These are phyloP conservation scores for Metarhizium guizhouense DNA, from an alignment of 2,329 filamentous ascomycete species.

Conservation along the genomic window DNA sequence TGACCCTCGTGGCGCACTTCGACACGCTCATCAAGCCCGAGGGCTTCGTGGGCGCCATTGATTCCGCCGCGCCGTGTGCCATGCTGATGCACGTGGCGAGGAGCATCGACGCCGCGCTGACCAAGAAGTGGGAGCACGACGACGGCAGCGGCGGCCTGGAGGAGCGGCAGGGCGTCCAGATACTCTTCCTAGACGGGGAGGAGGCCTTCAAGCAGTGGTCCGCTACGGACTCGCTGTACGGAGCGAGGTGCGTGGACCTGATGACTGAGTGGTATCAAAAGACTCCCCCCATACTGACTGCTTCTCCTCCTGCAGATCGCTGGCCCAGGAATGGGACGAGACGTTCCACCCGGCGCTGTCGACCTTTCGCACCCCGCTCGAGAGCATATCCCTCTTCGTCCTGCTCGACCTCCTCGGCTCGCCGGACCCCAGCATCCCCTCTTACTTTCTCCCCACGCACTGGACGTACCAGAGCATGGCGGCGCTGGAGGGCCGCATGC, in stretches of 20 bases:
- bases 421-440: constrained; percentile 61
- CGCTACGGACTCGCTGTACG: constrained; percentile 76
- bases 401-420: constrained; percentile 83
- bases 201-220: constrained; percentile 84
- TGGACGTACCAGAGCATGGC: constrained; percentile 84
- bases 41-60: constrained; percentile 88
- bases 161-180: constrained; percentile 75
- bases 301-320: constrained; percentile 34
- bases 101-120: constrained; percentile 70
- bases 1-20: constrained; percentile 90
- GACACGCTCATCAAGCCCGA: constrained; percentile 73
- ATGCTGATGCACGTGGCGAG: constrained; percentile 82
- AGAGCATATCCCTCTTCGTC: constrained; percentile 79
- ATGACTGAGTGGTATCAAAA: background rate
- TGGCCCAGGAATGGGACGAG: constrained; percentile 75
- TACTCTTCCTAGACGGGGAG: constrained; percentile 86
- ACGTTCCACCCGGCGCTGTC: constrained; percentile 61
- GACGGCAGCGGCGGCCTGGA: constrained; percentile 50
- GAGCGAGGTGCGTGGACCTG: constrained; percentile 51
- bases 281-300: background rate
- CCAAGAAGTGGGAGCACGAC: constrained; percentile 66
- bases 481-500: constrained; percentile 63
- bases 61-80: constrained; percentile 89
- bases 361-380: constrained; percentile 64
- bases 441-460: constrained; percentile 83